These are phyloP conservation scores for Fusarium sp. DNA, from an alignment of 2,329 filamentous ascomycete genomes.

Conservation along the genomic window DNA sequence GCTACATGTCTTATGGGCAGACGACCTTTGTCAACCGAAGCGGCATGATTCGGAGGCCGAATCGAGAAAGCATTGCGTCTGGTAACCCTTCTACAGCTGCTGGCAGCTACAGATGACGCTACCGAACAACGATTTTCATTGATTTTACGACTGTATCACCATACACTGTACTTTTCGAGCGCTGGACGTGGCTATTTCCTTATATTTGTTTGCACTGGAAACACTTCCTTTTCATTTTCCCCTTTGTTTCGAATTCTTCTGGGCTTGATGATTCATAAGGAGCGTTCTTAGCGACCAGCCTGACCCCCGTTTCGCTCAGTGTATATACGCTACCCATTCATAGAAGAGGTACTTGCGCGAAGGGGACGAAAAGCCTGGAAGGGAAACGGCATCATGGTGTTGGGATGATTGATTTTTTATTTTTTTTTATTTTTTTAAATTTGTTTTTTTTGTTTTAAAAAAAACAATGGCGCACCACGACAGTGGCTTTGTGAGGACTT, in stretches of 20 bases:
- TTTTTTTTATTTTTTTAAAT: too few relatives aligned
- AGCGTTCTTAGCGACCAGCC: constrained; percentile 24
- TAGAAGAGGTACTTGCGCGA: constrained; percentile 18
- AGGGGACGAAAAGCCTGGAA: constrained; percentile 17
- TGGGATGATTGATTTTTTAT: constrained; percentile 19
- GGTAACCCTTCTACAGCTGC: constrained; percentile 54
- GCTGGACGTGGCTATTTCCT: constrained; percentile 49
- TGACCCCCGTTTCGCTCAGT: constrained; percentile 22
- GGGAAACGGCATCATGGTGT: constrained; percentile 27
- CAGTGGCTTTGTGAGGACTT: constrained; percentile 10
- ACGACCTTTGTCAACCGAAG: constrained; percentile 56
- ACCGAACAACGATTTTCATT: constrained; percentile 44
- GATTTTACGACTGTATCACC: constrained; percentile 46
- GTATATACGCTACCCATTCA: constrained; percentile 31
- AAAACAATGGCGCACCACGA: constrained; percentile 24
- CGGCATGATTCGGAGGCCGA: constrained; percentile 56
- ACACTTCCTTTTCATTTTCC: constrained; percentile 16
- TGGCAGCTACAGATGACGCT: constrained; percentile 58
- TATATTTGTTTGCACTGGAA: constrained; percentile 43
- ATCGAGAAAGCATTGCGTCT: constrained; percentile 54
- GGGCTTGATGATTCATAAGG: constrained; percentile 43
- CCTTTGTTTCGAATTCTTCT: constrained; percentile 27
- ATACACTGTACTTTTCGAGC: constrained; percentile 43
- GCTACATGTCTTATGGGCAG: constrained; percentile 59
- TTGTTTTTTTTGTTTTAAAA: constrained; percentile 28